Percentiles rank a stretch among this genome's conserved stretches.
Evolutionary conservation across 495 filamentous ascomycete genomes (phyloP).

Genomic region (Cudoniella acicularis): DNA sequence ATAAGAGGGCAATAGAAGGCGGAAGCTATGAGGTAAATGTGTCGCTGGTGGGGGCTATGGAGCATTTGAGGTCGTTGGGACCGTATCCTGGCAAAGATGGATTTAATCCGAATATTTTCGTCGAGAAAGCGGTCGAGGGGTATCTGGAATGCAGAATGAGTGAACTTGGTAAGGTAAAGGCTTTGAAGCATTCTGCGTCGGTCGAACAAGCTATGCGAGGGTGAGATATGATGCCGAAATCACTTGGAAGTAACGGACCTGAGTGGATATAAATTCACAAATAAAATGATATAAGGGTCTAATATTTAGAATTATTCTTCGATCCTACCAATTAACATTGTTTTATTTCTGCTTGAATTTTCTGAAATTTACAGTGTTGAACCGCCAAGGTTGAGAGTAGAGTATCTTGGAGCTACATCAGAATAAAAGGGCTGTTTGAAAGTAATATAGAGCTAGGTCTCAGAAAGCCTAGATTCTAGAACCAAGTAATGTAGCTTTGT

Average conservation of each 20-base stretch:
- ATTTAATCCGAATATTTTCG: conserved; percentile 38
- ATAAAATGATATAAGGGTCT: too few relatives aligned
- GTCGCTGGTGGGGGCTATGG: conserved; percentile 52
- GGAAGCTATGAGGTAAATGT: conserved; percentile 50
- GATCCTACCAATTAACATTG: too few relatives aligned
- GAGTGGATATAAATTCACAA: conserved; percentile 30
- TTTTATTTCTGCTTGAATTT: too few relatives aligned
- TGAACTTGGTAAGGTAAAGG: conserved; percentile 31
- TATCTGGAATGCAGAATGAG: conserved; percentile 27
- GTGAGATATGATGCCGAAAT: conserved; percentile 31
- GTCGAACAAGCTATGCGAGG: conserved; percentile 32
- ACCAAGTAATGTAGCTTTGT: too few relatives aligned
- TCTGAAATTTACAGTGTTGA: too few relatives aligned
- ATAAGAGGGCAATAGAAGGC: conserved; percentile 42
- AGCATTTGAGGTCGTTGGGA: conserved; percentile 50
- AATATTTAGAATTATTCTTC: too few relatives aligned
- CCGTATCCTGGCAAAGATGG: conserved; percentile 41
- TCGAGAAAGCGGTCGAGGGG: conserved; percentile 27
- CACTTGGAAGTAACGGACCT: conserved; percentile 33
- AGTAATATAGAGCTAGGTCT: too few relatives aligned
- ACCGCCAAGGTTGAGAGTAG: too few relatives aligned
- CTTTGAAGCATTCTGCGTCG: conserved; percentile 30
- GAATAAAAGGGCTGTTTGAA: too few relatives aligned
- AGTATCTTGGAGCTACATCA: too few relatives aligned
- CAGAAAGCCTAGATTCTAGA: too few relatives aligned